Conservation (phyloP, 1,139 yeast species). For the Eremothecium cymbalariae region DNA sequence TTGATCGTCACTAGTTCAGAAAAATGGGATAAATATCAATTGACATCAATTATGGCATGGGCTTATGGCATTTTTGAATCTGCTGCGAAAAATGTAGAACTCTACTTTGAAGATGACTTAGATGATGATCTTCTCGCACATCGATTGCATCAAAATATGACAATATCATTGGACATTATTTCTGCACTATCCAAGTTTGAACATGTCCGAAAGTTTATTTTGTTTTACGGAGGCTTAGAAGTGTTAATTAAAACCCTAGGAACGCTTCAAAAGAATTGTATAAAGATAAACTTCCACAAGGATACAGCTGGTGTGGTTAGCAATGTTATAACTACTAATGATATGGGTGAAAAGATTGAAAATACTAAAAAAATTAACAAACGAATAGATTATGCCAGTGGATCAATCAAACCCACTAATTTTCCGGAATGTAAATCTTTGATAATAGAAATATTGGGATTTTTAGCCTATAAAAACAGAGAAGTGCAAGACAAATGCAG, state of each 20-base stretch:
- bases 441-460: slow-evolving; percentile 53
- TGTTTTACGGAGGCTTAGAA: slow-evolving; percentile 44
- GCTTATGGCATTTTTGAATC: slow-evolving; percentile 36
- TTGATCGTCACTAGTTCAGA: slow-evolving; percentile 42
- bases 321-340: slow-evolving; percentile 28
- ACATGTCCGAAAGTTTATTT: slow-evolving; percentile 44
- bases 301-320: slow-evolving; percentile 25
- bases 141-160: slow-evolving; percentile 18
- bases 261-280: slow-evolving; percentile 40
- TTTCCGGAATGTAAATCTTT: slow-evolving; percentile 58
- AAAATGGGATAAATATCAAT: slow-evolving; percentile 46
- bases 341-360: slow-evolving; percentile 25
- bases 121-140: slow-evolving; percentile 18
- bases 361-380: slow-evolving; percentile 13
- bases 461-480: slow-evolving; percentile 43
- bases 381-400: slow-evolving; percentile 18
- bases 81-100: slow-evolving; percentile 17
- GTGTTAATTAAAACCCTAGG: slow-evolving; percentile 40
- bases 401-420: slow-evolving; percentile 30
- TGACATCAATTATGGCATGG: slow-evolving; percentile 52
- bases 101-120: slow-evolving; percentile 19
- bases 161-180: slow-evolving; percentile 40
- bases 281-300: slow-evolving; percentile 33
- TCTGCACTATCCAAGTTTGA: slow-evolving; percentile 46
- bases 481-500: slow-evolving; percentile 62